A percentile compares a stretch with the other conserved stretches of the same genome.
These are phyloP conservation scores for Lodderomyces jiufengensis DNA, from an alignment of 1,139 yeast species.

Conservation along the genomic window DNA sequence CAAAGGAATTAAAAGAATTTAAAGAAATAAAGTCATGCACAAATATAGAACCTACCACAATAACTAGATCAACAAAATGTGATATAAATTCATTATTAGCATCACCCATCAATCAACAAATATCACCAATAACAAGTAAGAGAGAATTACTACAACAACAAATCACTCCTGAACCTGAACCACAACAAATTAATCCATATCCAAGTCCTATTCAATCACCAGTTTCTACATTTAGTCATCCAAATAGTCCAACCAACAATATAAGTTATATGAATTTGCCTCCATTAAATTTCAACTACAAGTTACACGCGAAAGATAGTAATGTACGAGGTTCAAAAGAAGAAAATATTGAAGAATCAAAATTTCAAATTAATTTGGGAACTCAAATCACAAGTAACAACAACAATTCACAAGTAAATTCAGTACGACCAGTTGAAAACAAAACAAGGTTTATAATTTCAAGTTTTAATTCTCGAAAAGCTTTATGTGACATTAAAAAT, in stretches of 20 bases:
- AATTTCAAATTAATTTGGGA: neutral
- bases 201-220: conserved; percentile 25
- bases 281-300: conserved; percentile 15
- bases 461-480: conserved; percentile 24
- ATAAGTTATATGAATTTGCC: conserved; percentile 17
- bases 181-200: conserved; percentile 14
- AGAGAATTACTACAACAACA: neutral
- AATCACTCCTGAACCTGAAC: conserved; percentile 1
- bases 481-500: conserved; percentile 22
- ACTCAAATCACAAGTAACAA: no score
- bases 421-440: neutral
- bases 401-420: neutral
- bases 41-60: neutral
- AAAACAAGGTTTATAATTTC: conserved; percentile 24
- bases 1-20: neutral
- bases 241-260: conserved; percentile 11
- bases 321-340: conserved; percentile 12
- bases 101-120: conserved; percentile 7
- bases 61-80: conserved; percentile 15
- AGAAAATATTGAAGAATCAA: conserved; percentile 4
- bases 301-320: conserved; percentile 15
- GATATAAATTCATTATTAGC: conserved; percentile 14
- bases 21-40: neutral
- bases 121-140: neutral
- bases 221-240: conserved; percentile 1